Evolutionary conservation across 176 grass and related monocot genomes (phyloP).

Genomic region (Puya raimondii): DNA sequence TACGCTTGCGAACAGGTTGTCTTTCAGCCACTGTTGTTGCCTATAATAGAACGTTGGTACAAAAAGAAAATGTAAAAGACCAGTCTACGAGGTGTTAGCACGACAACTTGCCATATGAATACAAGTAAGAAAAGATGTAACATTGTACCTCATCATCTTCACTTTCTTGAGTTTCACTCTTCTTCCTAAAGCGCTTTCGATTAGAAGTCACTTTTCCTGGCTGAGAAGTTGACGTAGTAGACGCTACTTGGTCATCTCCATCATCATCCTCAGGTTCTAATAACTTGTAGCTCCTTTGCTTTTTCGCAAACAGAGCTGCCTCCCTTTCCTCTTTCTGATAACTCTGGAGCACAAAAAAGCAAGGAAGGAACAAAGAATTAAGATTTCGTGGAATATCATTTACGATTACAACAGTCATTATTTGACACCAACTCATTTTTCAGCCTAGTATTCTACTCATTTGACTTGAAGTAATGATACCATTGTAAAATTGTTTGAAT

Average conservation of each 20-base stretch:
- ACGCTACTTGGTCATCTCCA: slow-evolving; percentile 18
- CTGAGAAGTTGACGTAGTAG: slow-evolving; percentile 18
- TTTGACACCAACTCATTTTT: not conserved
- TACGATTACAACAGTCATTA: not conserved
- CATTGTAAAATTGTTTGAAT: too few species aligned
- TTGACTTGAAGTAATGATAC: too few species aligned
- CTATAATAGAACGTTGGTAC: slow-evolving; percentile 23
- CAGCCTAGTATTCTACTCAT: too few species aligned
- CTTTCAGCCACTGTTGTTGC: slow-evolving; percentile 9
- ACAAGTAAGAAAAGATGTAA: slow-evolving; percentile 3
- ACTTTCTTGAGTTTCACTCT: slow-evolving; percentile 36
- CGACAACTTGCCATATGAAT: slow-evolving; percentile 17
- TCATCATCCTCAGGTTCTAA: slow-evolving; percentile 49
- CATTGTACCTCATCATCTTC: slow-evolving; percentile 41
- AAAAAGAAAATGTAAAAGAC: slow-evolving; percentile 6
- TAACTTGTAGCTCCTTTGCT: slow-evolving; percentile 74
- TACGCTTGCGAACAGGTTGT: slow-evolving; percentile 30
- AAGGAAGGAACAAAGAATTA: slow-evolving; percentile 6
- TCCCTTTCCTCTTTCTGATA: slow-evolving; percentile 80
- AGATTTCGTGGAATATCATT: not conserved
- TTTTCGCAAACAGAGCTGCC: slow-evolving; percentile 50
- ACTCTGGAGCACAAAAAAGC: slow-evolving; percentile 29
- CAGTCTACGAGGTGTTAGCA: not conserved
- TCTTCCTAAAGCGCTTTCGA: slow-evolving; percentile 73
- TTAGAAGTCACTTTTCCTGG: slow-evolving; percentile 20